Base-by-base conservation (phyloP, 2,329 filamentous ascomycete genomes). In the Sporothrix globosa region DNA sequence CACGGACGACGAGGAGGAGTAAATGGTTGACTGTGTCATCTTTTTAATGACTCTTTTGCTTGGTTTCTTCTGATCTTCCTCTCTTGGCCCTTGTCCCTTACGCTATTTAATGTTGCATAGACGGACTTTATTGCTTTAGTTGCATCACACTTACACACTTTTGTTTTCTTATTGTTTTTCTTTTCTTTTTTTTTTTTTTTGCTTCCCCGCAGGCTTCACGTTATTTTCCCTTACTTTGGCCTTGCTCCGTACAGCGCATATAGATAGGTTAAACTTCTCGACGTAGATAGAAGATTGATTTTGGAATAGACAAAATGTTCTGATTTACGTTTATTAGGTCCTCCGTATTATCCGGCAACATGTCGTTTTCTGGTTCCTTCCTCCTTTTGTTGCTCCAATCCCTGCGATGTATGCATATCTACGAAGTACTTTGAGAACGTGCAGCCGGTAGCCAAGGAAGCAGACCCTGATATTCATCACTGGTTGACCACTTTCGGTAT, bases 1-100 rank as follows among this genome's bases (percentile, higher is more conserved):
- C 79, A 93, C 91, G 21, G 92, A 95, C 76, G 92, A 93, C 73
- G 92, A 95, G 79, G 73, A 72, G 54, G 68, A 72, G 54, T 69
- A 65, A n/a, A 39, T 11, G 17, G 13, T 13, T 54, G 1, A 46
- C 10, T 54, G 13, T 50, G 48, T 21, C 48, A 10, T 21, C 9
- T 1, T 17, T 46, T n/a, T 56, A 4, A 27, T 30, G 60, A 44
- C 9, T 30, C 66, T 60, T 41, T 58, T n/a, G 7, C 9, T 58
- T 30, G 13, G 21, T 46, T 27, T 50, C 13, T 41, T 39, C 21
- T 58, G 50, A 13, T 44, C 67, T 67, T 30, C 14, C 52, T 41
- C 3, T n/a, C 19, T 53, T 67, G 6, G 41, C 24, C 10, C n/a
- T 53, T 60, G 17, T 21, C 13, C 34, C 19, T 50, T 67, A 63